Base-by-base conservation (phyloP, 768 basidiomycete genomes). In the Lyophyllum semitale region DNA sequence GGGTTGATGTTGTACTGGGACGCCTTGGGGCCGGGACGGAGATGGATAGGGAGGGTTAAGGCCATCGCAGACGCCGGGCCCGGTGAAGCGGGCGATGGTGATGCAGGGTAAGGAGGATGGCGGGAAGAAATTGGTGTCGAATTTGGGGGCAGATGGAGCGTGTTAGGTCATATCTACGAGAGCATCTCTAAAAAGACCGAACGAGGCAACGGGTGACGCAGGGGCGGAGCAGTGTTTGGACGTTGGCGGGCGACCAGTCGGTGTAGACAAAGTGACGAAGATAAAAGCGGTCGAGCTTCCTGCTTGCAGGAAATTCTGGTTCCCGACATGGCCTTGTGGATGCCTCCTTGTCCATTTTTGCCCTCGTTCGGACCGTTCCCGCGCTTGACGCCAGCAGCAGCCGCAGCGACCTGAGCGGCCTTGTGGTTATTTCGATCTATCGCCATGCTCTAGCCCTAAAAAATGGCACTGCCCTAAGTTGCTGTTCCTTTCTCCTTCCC, bases 351-450 rank as follows among this genome's bases (percentile, higher is more conserved):
- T 65, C 54, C 74, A 64, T 49, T 71, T 59, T 46, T 74, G 51
- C 29, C 59, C 59, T 29, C 60, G 53, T 17, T 61, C 62, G 5
- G 69, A 64, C 48, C 69, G 70, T 22, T 68, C 69, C 68, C 72
- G 9, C 65, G 48, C 5, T 69, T 63, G 12, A 57, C 67, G n/a
- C 75, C 69, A 13, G 68, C 75, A 7, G 73, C 72, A 37, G 77
- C 79, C 0, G 83, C 82, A 3, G 87, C 84, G 27, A 81, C 68
- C 64, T 93, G 91, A 0, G 92, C 92, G 13, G 90, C 87, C 68
- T 93, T 93, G 77, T 98, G 98, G 77, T 98, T 98, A 82, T 97
- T 96, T 63, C 95, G 77, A 66, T 98, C 96, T 91, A 96, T 95
- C 7, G 88, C 83, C 85, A 95, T 89, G 66, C 82, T 88, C 75